Evolutionary conservation across 2,329 filamentous ascomycete genomes (phyloP).

Genomic region (Camptophora hylomeconis): DNA sequence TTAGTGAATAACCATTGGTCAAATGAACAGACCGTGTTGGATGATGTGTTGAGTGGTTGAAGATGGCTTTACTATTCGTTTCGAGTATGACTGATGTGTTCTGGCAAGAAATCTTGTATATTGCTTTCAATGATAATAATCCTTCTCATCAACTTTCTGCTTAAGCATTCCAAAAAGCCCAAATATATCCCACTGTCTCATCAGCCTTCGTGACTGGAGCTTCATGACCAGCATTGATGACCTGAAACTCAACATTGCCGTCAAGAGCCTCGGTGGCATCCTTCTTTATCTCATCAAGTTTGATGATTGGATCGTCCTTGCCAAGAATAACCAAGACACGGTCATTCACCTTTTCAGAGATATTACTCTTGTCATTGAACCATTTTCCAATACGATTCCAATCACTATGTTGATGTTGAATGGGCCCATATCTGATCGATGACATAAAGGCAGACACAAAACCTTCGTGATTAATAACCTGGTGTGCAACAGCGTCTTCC

Average conservation of each 20-base stretch:
- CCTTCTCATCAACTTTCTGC: too few relatives aligned
- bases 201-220: slow-evolving; percentile 49
- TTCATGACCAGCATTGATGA: slow-evolving; percentile 55
- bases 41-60: too few relatives aligned
- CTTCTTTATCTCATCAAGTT: slow-evolving; percentile 48
- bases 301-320: slow-evolving; percentile 51
- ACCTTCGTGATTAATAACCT: slow-evolving; percentile 51
- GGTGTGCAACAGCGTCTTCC: slow-evolving; percentile 54
- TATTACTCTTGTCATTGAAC: slow-evolving; percentile 26
- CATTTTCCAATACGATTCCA: slow-evolving; percentile 46
- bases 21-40: too few relatives aligned
- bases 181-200: slow-evolving; percentile 44
- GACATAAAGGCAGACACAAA: slow-evolving; percentile 61
- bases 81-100: too few relatives aligned
- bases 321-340: slow-evolving; percentile 57
- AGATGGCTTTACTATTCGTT: too few relatives aligned
- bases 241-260: slow-evolving; percentile 42
- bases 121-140: too few relatives aligned
- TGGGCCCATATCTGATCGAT: slow-evolving; percentile 55
- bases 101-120: too few relatives aligned
- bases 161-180: slow-evolving; percentile 29
- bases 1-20: too few relatives aligned
- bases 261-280: slow-evolving; percentile 49
- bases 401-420: slow-evolving; percentile 48
- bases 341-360: slow-evolving; percentile 32